A percentile compares a stretch with the other conserved stretches of the same genome.
Evolutionary conservation across 2,329 filamentous ascomycete species (phyloP).

Genomic region (Fusarium sp.): DNA sequence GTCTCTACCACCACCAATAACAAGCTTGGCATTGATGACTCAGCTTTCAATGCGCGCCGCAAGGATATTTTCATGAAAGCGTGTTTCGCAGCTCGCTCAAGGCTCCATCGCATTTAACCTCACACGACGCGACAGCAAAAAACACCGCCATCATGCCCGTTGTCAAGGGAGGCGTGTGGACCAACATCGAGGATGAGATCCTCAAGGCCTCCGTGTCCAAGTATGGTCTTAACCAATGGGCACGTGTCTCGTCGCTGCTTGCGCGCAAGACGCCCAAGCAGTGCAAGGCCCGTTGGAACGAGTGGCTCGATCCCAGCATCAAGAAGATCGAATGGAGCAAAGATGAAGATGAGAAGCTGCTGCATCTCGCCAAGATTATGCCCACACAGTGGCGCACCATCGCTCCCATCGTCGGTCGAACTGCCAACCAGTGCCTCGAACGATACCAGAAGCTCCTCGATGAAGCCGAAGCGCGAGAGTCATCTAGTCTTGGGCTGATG

Average conservation of each 20-base stretch:
- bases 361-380: constrained; percentile 98
- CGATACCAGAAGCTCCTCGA: constrained; percentile 97
- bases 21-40: constrained; percentile 19
- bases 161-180: constrained; percentile 81
- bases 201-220: constrained; percentile 96
- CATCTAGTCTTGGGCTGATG: constrained; percentile 82
- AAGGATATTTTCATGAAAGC: constrained; percentile 47
- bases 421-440: constrained; percentile 96
- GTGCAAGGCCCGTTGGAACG: constrained; percentile 98
- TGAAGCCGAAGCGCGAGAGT: constrained; percentile 92
- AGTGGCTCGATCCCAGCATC: constrained; percentile 98
- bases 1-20: constrained; percentile 24
- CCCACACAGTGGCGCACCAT: constrained; percentile 99
- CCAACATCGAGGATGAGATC: constrained; percentile 91
- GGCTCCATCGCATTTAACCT: constrained; percentile 32
- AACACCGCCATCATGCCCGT: constrained; percentile 68
- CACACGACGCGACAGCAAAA: constrained; percentile 29
- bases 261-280: constrained; percentile 98
- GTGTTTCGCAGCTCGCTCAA: constrained; percentile 37
- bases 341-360: constrained; percentile 96
- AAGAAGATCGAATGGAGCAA: constrained; percentile 99
- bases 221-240: constrained; percentile 97
- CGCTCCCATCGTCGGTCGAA: constrained; percentile 94
- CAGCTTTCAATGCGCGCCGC: constrained; percentile 35
- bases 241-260: constrained; percentile 95